Base-by-base conservation (phyloP, 1,139 yeast genomes). In the Diutina siamensis region DNA sequence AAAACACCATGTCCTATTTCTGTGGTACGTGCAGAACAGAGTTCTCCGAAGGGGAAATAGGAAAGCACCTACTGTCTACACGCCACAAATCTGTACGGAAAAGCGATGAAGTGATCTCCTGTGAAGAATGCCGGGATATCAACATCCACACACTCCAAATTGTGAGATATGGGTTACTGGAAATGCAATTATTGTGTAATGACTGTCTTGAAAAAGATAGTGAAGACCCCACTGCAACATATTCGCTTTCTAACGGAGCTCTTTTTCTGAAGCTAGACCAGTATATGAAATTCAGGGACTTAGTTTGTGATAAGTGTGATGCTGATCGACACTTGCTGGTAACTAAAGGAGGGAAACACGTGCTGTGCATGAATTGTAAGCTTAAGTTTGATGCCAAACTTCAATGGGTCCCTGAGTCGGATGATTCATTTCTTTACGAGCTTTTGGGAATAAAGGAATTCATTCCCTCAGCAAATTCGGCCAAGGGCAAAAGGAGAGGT, bases 61-160 rank as follows among this genome's bases (percentile, higher is more conserved):
- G 63, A 27, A 68, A 66, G 51, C 85, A 79, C 58, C 62, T 77
- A 31, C 64, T 77, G 1, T 46, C 69, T 1, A 71, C 81, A 1
- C 67, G 83, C 49, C 85, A 79, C 61, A 77, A 75, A 53, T 57
- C 70, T 0, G 71, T 76, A 7, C 52, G 50, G 45, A 63, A 63
- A 49, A 58, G 57, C 7, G 67, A 62, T 28, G 80, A 76, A 52
- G 57, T 60, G 10, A 56, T 79, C 10, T 68, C 65, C 50, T 79
- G 85, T 58, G 82, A 77, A 55, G 74, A 71, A 44, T 78, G 85
- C 58, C 67, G 66, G 19, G 76, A 76, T 53, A 55, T 65, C 44
- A 78, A 77, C 54, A 67, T 79, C 44, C 82, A 77, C 55, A 75
- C 72, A 52, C 59, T 78, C 45, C 66, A 64, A 45, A 64, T 79